Base-by-base conservation (phyloP, 1,139 yeast genomes). In the Hanseniaspora uvarum region DNA sequence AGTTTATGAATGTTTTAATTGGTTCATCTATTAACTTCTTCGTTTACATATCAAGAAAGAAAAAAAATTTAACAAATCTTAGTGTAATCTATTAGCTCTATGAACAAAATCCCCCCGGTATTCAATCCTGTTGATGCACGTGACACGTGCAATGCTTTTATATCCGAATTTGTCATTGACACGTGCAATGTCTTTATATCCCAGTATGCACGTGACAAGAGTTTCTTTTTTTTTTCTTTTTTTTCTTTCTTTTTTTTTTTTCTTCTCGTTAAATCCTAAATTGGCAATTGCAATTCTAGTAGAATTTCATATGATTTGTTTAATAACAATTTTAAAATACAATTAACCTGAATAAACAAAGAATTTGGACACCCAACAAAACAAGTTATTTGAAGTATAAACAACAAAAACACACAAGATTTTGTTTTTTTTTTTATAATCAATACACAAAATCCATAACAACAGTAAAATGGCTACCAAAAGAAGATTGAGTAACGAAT, bases 401-500 rank as follows among this genome's bases (percentile, higher is more conserved):
- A 34, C 18, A 8, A 34, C 14, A 31, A 2, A 31, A 31, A 31
- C 11, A 23, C 31, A 28, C 31, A 28, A n/a, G n/a, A n/a, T n/a
- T n/a, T n/a, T n/a, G n/a, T n/a, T n/a, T n/a, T n/a, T n/a, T n/a
- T n/a, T n/a, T n/a, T n/a, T n/a, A n/a, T n/a, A n/a, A n/a, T n/a
- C n/a, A n/a, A n/a, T n/a, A n/a, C n/a, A n/a, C n/a, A n/a, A n/a
- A n/a, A n/a, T n/a, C n/a, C 8, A 28, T 28, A 28, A 26, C 5
- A 7, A 30, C n/a, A 31, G n/a, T n/a, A n/a, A 31, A 12, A 52
- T 52, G 55, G 45, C 40, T n/a, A 26, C 28, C 18, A 53, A 53
- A 33, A 53, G 55, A 53, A 53, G 44, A 47, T 44, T 49, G 26
- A 49, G 53, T 19, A 43, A 49, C n/a, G 53, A 26, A 7, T 49